Percentiles rank a stretch among this genome's conserved stretches.
Evolutionary conservation across 2,329 filamentous ascomycete genomes (phyloP).

Genomic region (Aspergillus viridinutans): DNA sequence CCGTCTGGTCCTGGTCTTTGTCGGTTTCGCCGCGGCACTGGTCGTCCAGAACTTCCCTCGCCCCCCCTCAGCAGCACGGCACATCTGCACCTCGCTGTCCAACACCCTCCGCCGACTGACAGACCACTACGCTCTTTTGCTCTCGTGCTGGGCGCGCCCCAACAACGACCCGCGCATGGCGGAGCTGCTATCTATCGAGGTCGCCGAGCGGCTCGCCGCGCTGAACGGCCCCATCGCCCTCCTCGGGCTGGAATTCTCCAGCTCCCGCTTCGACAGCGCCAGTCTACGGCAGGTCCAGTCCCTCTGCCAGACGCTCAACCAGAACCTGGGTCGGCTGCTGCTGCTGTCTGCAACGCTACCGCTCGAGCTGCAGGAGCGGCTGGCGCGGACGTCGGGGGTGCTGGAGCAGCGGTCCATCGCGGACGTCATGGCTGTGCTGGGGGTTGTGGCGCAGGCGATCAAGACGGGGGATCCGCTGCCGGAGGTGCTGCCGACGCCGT

Average conservation of each 20-base stretch:
- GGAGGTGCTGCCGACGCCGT: constrained; percentile 46
- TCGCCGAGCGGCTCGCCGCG: constrained; percentile 28
- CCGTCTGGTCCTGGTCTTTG: constrained; percentile 40
- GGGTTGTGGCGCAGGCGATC: constrained; percentile 46
- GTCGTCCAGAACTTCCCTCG: constrained; percentile 47
- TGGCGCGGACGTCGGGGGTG: constrained; percentile 38
- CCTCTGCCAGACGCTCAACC: constrained; percentile 30
- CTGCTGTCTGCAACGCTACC: constrained; percentile 34
- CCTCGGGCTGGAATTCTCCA: constrained; percentile 37
- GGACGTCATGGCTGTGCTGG: constrained; percentile 50
- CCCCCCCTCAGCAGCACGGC: constrained; percentile 45
- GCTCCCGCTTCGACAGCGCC: constrained; percentile 34
- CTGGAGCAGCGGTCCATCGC: constrained; percentile 44
- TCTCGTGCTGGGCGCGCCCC: constrained; percentile 43
- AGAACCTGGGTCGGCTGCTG: constrained; percentile 35
- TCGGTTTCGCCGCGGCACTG: constrained; percentile 43
- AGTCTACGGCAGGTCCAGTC: constrained; percentile 29
- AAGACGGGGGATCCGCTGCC: constrained; percentile 48
- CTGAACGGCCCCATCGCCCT: constrained; percentile 34
- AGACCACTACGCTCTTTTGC: constrained; percentile 48
- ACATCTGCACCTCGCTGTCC: constrained; percentile 45
- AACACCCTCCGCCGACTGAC: constrained; percentile 41
- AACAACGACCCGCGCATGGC: constrained; percentile 21
- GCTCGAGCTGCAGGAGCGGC: constrained; percentile 36
- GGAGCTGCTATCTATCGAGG: constrained; percentile 27